Base-by-base conservation (phyloP, 1,284 basidiomycete genomes). In the Fistulinella staudtii region DNA sequence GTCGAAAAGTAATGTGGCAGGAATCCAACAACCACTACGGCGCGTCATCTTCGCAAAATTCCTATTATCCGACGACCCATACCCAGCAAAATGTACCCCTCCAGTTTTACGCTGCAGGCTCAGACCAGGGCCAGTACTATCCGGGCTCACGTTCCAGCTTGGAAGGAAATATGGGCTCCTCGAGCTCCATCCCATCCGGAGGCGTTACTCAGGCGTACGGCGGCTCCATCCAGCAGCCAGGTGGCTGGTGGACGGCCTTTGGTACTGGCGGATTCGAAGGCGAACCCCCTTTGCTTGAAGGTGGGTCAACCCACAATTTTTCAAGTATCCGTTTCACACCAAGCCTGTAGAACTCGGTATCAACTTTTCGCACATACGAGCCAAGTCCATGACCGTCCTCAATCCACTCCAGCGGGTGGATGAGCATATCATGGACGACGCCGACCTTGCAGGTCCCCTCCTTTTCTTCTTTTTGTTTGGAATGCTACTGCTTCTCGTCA, bases 401-500 rank as follows among this genome's bases (percentile, higher is more conserved):
- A 98, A 98, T 59, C 96, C 96, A 1, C 70, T 98, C 22, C 80
- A 82, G 51, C 76, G 76, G 47, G 84, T 97, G 46, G 90, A 99
- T 56, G 89, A 90, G 50, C 88, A 83, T 57, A 97, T 99, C 57
- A 99, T 99, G 96, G 96, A 99, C 68, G 96, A 99, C 61, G 93
- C 95, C 31, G 96, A 99, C 69, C 77, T 99, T 22, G 94, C 95
- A 8, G 96, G 96, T 0, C 96, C 96, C 6, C 79, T 99, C 35
- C 80, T 98, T 11, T 98, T 98, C 71, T 87, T 87, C 61, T 90
- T 92, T 62, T 91, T 91, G 59, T 98, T 99, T 66, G 95, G 86
- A 13, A 86, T 87, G 39, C 92, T 89, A 61, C 76, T 97, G 5
- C 77, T 97, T 37, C 80, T 97, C 51, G 93, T 95, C 53, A 60